phyloP scores from a whole-genome alignment of 305 asterid genomes.

The Solanum hybrid region DNA sequence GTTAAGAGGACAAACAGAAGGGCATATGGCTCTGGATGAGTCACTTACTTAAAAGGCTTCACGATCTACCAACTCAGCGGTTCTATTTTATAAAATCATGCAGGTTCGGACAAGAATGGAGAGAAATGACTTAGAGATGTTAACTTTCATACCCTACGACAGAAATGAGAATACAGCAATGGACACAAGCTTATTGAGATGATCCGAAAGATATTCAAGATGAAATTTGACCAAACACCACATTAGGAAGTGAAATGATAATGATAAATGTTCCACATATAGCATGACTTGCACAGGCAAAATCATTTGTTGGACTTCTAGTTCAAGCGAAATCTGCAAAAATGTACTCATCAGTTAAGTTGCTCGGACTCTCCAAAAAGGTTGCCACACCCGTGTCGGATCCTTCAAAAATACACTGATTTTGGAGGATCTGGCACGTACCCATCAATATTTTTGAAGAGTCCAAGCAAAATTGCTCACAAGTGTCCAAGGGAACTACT shows the following conservation, averaged over 20 bases:
- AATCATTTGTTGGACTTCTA: not conserved
- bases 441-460: not conserved
- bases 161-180: not conserved
- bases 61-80: not conserved
- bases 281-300: not conserved
- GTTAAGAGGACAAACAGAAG: not conserved
- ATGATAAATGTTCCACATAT: not conserved
- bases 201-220: not conserved
- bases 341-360: not conserved
- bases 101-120: not conserved
- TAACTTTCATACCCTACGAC: not conserved
- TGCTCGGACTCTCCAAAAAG: not conserved
- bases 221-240: not conserved
- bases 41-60: not conserved
- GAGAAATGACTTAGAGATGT: not conserved
- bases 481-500: not conserved
- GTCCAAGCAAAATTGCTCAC: not conserved
- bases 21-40: not conserved
- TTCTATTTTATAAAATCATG: not conserved
- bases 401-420: not conserved
- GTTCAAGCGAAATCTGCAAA: not conserved
- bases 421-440: not conserved
- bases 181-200: not conserved
- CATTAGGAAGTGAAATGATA: not conserved
- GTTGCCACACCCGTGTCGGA: not conserved